Evolutionary conservation across 192 early-diverging fungal species (phyloP).

Genomic region (Bifiguratus adelaidae): DNA sequence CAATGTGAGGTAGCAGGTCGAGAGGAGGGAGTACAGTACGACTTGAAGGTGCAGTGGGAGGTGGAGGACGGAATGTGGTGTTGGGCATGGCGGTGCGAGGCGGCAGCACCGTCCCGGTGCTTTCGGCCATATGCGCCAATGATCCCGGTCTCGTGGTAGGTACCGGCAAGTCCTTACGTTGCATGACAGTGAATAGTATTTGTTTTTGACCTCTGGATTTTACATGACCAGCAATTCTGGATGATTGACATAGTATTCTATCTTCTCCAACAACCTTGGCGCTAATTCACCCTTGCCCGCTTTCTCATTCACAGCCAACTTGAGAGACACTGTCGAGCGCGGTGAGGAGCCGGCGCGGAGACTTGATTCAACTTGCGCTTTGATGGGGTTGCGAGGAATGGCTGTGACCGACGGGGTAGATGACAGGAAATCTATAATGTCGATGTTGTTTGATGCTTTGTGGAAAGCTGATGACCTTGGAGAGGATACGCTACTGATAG

Average conservation of each 20-base stretch:
- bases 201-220: no score
- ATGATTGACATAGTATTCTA: constrained; percentile 38
- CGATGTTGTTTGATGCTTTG: constrained; percentile 13
- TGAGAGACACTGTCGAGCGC: constrained; percentile 26
- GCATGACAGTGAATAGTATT: no score
- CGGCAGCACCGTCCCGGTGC: no score
- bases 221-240: constrained; percentile 33
- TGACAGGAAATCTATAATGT: constrained; percentile 21
- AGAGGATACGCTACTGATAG: neutral
- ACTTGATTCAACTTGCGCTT: constrained; percentile 18
- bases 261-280: constrained; percentile 28
- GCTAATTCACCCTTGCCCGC: constrained; percentile 26
- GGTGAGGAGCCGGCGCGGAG: constrained; percentile 14
- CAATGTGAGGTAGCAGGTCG: no score
- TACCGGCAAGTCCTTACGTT: no score
- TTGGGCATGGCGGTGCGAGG: no score
- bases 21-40: no score
- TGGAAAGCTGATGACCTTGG: constrained; percentile 14
- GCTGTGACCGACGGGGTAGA: constrained; percentile 5
- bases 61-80: no score
- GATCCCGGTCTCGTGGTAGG: no score
- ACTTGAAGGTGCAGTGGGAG: no score
- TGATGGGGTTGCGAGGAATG: constrained; percentile 1
- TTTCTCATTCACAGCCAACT: constrained; percentile 33
- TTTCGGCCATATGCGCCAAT: no score